Base-by-base conservation (phyloP, 768 basidiomycete genomes). In the Podaxis pistillaris region DNA sequence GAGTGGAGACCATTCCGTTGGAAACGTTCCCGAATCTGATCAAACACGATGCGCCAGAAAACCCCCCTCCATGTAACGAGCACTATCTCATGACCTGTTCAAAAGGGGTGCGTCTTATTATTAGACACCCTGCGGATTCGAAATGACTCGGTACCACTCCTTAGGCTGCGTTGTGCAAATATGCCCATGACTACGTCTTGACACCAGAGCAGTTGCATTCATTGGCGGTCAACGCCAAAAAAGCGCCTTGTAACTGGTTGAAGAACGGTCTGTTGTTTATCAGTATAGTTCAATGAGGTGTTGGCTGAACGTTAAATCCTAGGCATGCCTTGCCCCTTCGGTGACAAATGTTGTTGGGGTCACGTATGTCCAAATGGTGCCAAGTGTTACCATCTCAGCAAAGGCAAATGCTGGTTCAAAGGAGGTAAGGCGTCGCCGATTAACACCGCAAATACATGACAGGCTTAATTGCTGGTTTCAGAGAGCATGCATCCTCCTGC, bases 391-490 rank as follows among this genome's bases (percentile, higher is more conserved):
- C 88, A 89, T 72, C 75, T 88, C 33, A 85, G 83, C 74, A 90
- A 88, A 70, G 90, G 91, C 47, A 92, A 89, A 75, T 93, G 91
- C 70, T 92, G 91, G 90, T 93, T 93, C 75, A 92, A 93, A 82
- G 90, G 88, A 68, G 82, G 83, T 82, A 64, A 53, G 80, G 66
- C 36, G 8, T 28, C 49, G 46, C 12, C 33, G 8, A 28, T 64
- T 52, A 17, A 24, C 5, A 22, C 22, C n/a, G 9, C 22, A 19
- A 24, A 24, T 28, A 19, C 17, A 19, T 26, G 61, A 19, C 13
- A 50, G 22, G 33, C 60, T 61, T 22, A 62, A 53, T 41, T 13
- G n/a, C 52, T 36, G 2, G 56, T 49, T 38, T 8, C 37, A 62
- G 61, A 62, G 54, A 62, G 54, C 51, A 62, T 62, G 61, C 61